These are phyloP conservation scores for Beauveria asiatica DNA, from an alignment of 2,329 filamentous ascomycete genomes.

Conservation along the genomic window DNA sequence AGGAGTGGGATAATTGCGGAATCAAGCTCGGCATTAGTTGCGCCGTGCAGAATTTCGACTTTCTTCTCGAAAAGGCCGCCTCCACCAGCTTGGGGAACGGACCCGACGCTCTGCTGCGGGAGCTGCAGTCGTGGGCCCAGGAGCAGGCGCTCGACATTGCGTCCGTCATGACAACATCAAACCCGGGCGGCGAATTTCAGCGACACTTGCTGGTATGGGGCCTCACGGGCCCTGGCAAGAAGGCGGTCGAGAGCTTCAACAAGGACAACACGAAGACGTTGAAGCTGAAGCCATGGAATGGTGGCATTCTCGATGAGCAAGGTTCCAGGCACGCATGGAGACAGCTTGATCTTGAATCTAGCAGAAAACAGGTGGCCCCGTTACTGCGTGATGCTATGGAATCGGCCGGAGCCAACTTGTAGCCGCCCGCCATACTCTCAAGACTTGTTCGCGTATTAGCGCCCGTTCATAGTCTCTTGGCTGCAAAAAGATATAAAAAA, in stretches of 20 bases:
- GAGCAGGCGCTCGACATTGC: constrained; percentile 54
- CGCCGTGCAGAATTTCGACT: constrained; percentile 53
- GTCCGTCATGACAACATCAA: constrained; percentile 61
- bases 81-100: constrained; percentile 19
- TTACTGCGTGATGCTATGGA: constrained; percentile 51
- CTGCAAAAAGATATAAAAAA: neutral
- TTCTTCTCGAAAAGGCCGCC: constrained; percentile 46
- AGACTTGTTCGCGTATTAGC: neutral
- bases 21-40: constrained; percentile 59
- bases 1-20: constrained; percentile 58
- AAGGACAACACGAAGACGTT: constrained; percentile 37
- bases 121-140: constrained; percentile 43
- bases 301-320: constrained; percentile 36
- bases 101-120: constrained; percentile 33
- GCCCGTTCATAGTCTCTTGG: neutral
- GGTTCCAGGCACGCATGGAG: constrained; percentile 55
- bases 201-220: constrained; percentile 64
- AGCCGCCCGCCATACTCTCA: neutral
- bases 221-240: constrained; percentile 37
- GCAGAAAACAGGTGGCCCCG: constrained; percentile 62
- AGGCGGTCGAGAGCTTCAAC: constrained; percentile 48
- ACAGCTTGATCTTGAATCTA: constrained; percentile 53
- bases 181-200: constrained; percentile 45
- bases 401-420: constrained; percentile 16
- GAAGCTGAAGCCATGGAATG: constrained; percentile 45